A percentile compares a stretch with the other conserved stretches of the same genome.
Evolutionary conservation across 371 early-diverging fungal species (phyloP).

Genomic region (Chytridium lagenaria): DNA sequence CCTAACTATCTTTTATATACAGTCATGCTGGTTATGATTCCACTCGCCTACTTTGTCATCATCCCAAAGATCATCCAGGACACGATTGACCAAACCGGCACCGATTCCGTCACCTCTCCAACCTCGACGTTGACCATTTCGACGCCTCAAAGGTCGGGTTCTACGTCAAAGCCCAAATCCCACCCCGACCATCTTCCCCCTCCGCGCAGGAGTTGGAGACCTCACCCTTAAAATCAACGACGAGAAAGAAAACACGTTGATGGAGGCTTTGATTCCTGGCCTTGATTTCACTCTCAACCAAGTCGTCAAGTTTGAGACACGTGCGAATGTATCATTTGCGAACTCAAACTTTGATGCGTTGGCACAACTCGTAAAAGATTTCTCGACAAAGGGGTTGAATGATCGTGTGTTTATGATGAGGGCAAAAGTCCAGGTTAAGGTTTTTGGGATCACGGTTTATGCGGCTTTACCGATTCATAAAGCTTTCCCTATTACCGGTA

Average conservation of each 20-base stretch:
- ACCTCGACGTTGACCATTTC: not conserved
- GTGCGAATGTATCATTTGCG: constrained; percentile 13
- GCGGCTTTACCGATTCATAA: constrained; percentile 6
- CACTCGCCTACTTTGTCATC: constrained; percentile 16
- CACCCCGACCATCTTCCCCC: constrained; percentile 18
- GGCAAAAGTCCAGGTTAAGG: not conserved
- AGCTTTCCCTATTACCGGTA: constrained; percentile 5
- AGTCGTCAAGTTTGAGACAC: constrained; percentile 7
- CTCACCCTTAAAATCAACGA: constrained; percentile 10
- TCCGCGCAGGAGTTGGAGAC: constrained; percentile 21
- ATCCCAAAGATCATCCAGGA: constrained; percentile 14
- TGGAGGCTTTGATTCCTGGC: constrained; percentile 15
- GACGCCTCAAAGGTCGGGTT: not conserved
- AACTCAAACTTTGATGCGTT: constrained; percentile 8
- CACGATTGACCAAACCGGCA: not conserved
- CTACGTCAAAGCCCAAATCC: not conserved
- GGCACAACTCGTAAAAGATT: not conserved
- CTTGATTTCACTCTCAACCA: constrained; percentile 18
- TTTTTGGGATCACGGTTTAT: constrained; percentile 20
- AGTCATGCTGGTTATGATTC: not conserved
- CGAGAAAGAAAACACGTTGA: constrained; percentile 9
- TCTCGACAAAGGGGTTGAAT: constrained; percentile 6
- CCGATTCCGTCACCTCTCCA: not conserved
- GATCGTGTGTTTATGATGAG: constrained; percentile 5
- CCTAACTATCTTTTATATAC: too few species aligned